Base-by-base conservation (phyloP, 768 basidiomycete species). In the Baorangia bicolor region DNA sequence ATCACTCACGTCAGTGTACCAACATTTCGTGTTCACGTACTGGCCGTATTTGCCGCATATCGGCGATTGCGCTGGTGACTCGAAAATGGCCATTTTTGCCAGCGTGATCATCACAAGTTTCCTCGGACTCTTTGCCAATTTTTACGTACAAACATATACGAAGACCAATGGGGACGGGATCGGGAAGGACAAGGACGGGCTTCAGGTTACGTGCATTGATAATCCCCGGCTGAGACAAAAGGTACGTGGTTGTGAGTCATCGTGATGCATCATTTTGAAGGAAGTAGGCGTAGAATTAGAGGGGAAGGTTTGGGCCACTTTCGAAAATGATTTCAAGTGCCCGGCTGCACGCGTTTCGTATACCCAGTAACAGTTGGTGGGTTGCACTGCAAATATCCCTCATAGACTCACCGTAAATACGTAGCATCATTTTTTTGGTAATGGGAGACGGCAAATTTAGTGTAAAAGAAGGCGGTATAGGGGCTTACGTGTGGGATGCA, bases 21-120 rank as follows among this genome's bases (percentile, higher is more conserved):
- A 68, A 38, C 69, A 69, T 33, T 52, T 57, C 18, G 63, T 52
- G 30, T 65, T 68, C 61, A 70, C 55, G 6, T 68, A 70, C 31
- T 65, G 57, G 37, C 58, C 67, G 12, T 16, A 30, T 30, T 43
- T 68, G 51, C 67, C 67, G 5, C 68, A 68, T 31, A 30, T 68
- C 5, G 66, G 68, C 6, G 57, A 70, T 35, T 70, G 67, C 5
- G 60, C 60, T 14, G 68, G 67, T 12, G 69, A 68, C 14, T 20
- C 38, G 25, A 55, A 18, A 13, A 53, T 46, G 9, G 66, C 66
- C 13, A 10, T 65, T 11, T 63, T 70, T 27, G 51, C 25, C 16
- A 12, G 30, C 21, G 27, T 56, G 30, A 53, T 70, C 6, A 38
- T 70, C 53, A 33, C 43, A 13, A 57, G 55, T 38, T 70, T 70